phyloP scores from a whole-genome alignment of 208 protist species.

The Novymonas esmeraldas region DNA sequence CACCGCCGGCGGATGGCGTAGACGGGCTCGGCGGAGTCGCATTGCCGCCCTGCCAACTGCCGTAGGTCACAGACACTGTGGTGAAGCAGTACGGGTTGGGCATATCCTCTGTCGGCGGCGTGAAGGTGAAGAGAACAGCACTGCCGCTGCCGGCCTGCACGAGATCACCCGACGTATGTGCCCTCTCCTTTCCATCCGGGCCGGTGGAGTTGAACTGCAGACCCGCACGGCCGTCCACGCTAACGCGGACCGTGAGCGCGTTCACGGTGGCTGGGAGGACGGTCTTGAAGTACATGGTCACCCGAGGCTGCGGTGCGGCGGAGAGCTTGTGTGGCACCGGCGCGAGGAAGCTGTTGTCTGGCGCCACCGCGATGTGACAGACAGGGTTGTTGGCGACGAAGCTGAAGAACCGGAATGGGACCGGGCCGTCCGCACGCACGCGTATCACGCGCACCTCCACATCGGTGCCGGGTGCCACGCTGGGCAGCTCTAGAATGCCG shows the following conservation, averaged over 20 bases:
- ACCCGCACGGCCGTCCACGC: neutral
- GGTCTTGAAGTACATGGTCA: conserved; percentile 67
- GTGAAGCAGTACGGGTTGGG: conserved; percentile 22
- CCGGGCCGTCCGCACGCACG: conserved; percentile 50
- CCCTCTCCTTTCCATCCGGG: conserved; percentile 13
- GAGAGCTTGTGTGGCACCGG: conserved; percentile 44
- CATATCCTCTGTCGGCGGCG: neutral
- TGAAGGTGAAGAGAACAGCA: conserved; percentile 28
- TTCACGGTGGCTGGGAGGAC: conserved; percentile 33
- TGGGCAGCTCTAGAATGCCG: conserved; percentile 58
- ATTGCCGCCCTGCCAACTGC: neutral
- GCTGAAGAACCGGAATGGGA: conserved; percentile 82
- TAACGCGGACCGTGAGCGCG: conserved; percentile 21
- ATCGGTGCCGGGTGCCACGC: conserved; percentile 48
- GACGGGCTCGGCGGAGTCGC: neutral
- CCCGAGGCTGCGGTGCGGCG: conserved; percentile 6
- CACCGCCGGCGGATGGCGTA: neutral
- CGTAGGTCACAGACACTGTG: conserved; percentile 21
- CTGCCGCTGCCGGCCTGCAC: conserved; percentile 13
- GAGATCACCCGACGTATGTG: conserved; percentile 26
- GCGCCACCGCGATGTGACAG: conserved; percentile 66
- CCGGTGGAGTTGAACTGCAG: conserved; percentile 9
- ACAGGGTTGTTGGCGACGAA: conserved; percentile 70
- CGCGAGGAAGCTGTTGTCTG: conserved; percentile 51
- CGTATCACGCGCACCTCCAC: conserved; percentile 67